phyloP scores from a whole-genome alignment of 1,284 basidiomycete genomes.

The Sanguinoderma infundibulare region DNA sequence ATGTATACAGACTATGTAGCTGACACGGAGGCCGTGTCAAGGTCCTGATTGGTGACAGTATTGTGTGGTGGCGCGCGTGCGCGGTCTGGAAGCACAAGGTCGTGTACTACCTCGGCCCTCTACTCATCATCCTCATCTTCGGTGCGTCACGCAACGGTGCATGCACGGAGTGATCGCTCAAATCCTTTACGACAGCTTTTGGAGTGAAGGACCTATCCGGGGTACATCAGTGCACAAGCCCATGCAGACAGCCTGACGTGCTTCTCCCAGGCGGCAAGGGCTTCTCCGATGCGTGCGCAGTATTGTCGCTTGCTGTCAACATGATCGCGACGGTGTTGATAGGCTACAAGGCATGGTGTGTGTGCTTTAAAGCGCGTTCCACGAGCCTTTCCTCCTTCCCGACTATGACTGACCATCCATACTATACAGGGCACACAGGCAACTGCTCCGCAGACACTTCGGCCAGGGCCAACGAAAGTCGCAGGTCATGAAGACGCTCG shows the following conservation, averaged over 20 bases:
- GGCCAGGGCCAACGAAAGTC: not conserved
- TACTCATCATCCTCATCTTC: not conserved
- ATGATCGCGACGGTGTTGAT: not conserved
- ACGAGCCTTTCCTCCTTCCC: too few species aligned
- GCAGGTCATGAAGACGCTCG: not conserved
- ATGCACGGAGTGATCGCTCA: not conserved
- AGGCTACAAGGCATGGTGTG: not conserved
- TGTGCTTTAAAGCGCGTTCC: not conserved
- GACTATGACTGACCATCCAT: not conserved
- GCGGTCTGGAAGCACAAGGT: not conserved
- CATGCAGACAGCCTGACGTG: not conserved
- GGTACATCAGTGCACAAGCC: not conserved
- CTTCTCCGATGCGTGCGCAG: not conserved
- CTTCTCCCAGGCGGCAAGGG: not conserved
- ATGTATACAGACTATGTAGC: not conserved
- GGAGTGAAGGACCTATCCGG: not conserved
- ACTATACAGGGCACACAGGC: not conserved
- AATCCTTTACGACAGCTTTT: not conserved
- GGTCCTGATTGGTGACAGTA: not conserved
- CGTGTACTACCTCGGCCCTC: not conserved
- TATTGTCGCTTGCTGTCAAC: not conserved
- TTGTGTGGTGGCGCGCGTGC: not conserved
- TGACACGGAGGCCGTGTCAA: not conserved
- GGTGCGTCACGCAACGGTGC: not conserved
- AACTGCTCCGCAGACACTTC: not conserved